A percentile compares a stretch with the other conserved stretches of the same genome.
Conservation (phyloP, 805 yeast species). For the Myxozyma lipomycoides region DNA sequence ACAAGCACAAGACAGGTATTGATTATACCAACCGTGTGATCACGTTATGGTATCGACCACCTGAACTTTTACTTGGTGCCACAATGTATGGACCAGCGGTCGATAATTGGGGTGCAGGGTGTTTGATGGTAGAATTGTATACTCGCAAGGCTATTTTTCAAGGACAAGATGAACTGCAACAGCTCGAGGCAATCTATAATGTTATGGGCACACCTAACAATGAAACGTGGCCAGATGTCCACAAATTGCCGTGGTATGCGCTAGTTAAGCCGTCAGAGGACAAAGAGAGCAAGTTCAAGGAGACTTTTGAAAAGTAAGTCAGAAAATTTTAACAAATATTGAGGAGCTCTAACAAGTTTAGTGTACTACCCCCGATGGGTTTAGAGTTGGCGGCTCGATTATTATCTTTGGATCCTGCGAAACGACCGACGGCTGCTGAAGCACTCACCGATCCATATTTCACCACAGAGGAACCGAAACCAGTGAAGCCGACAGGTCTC, state of each 20-base stretch:
- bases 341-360: background rate
- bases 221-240: slow-evolving; percentile 73
- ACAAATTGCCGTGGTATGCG: slow-evolving; percentile 87
- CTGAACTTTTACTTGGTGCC: slow-evolving; percentile 84
- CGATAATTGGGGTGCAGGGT: slow-evolving; percentile 97
- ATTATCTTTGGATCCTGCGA: slow-evolving; percentile 62
- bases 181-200: slow-evolving; percentile 68
- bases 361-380: slow-evolving; percentile 33
- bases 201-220: slow-evolving; percentile 82
- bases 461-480: slow-evolving; percentile 54
- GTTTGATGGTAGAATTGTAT: slow-evolving; percentile 78
- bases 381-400: slow-evolving; percentile 62
- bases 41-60: slow-evolving; percentile 96
- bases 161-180: slow-evolving; percentile 85
- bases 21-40: slow-evolving; percentile 94
- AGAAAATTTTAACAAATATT: background rate
- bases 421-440: slow-evolving; percentile 61
- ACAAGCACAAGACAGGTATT: slow-evolving; percentile 43
- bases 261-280: slow-evolving; percentile 59
- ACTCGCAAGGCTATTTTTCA: slow-evolving; percentile 73
- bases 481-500: slow-evolving; percentile 51
- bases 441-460: slow-evolving; percentile 75
- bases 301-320: slow-evolving; percentile 42
- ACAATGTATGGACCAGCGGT: slow-evolving; percentile 87
- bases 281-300: slow-evolving; percentile 39